Evolutionary conservation across 1,284 basidiomycete species (phyloP).

Genomic region (Fomitopsis pinicola): DNA sequence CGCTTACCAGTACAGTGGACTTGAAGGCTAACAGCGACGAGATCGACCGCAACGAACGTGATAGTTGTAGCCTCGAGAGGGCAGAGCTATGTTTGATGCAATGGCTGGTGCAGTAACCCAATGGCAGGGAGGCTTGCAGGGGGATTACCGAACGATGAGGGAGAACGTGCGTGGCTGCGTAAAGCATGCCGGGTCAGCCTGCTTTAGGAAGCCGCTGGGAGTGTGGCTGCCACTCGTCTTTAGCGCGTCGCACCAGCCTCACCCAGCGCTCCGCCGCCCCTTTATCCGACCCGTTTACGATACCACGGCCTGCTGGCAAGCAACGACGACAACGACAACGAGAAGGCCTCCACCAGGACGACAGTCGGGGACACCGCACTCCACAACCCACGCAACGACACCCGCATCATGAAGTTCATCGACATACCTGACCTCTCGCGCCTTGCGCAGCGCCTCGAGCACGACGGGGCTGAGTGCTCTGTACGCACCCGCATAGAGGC

Average conservation of each 20-base stretch:
- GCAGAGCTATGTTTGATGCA: no score
- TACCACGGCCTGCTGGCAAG: neutral
- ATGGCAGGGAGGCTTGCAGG: no score
- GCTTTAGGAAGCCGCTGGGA: neutral
- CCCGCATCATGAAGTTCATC: slow-evolving; percentile 81
- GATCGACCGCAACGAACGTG: neutral
- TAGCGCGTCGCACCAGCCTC: neutral
- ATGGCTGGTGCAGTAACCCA: no score
- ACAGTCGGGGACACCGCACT: neutral
- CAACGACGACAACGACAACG: neutral
- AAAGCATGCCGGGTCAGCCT: neutral
- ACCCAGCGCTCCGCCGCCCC: slow-evolving; percentile 2
- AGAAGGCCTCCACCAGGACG: neutral
- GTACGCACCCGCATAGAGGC: slow-evolving; percentile 95
- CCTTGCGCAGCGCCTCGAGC: slow-evolving; percentile 79
- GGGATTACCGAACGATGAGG: no score
- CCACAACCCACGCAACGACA: neutral
- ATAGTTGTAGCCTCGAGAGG: no score
- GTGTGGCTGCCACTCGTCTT: neutral
- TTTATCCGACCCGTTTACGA: slow-evolving; percentile 1
- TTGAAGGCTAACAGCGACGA: no score
- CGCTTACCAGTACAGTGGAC: no score
- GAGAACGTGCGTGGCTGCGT: slow-evolving; percentile 2
- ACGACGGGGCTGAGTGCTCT: slow-evolving; percentile 85
- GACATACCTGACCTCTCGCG: slow-evolving; percentile 78